Percentiles rank a stretch among this genome's conserved stretches.
Conservation (phyloP, 176 grass and related monocot genomes). For the Cenchrus fungigraminus region DNA sequence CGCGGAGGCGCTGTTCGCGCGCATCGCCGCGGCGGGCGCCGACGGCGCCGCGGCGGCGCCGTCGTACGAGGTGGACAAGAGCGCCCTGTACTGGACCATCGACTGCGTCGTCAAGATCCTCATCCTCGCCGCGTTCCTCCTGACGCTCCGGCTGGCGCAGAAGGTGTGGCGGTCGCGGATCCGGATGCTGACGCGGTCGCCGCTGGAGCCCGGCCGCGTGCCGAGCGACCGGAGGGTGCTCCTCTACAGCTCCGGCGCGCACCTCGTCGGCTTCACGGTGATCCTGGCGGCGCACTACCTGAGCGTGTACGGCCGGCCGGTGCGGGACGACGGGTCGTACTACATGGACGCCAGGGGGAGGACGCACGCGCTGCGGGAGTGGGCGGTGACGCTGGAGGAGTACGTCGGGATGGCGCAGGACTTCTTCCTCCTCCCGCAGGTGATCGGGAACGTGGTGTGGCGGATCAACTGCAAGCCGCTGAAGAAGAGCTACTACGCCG, state of each 20-base stretch:
- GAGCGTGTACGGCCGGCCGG: conserved; percentile 55
- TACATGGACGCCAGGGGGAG: conserved; percentile 74
- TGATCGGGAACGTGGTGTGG: conserved; percentile 83
- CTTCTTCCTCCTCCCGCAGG: conserved; percentile 84
- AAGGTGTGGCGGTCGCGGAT: conserved; percentile 90
- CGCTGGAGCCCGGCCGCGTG: conserved; percentile 74
- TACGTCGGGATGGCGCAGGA: conserved; percentile 83
- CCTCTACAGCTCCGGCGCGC: conserved; percentile 50
- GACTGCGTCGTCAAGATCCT: conserved; percentile 89
- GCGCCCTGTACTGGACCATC: conserved; percentile 65
- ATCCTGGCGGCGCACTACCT: conserved; percentile 62
- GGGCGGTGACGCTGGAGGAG: conserved; percentile 79
- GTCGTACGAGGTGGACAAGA: conserved; percentile 71
- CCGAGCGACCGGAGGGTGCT: conserved; percentile 76
- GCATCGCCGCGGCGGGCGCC: conserved; percentile 43
- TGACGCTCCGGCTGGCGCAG: conserved; percentile 77
- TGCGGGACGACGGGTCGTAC: conserved; percentile 31
- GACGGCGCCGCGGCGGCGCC: conserved; percentile 21
- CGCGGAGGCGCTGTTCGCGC: conserved; percentile 79
- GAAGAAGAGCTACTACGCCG: conserved; percentile 76
- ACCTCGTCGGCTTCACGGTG: conserved; percentile 62
- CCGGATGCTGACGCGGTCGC: conserved; percentile 70
- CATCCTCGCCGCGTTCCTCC: conserved; percentile 69
- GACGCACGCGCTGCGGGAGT: conserved; percentile 77
- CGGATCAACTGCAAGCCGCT: conserved; percentile 77